Percentiles rank a stretch among this genome's conserved stretches.
phyloP scores from a whole-genome alignment of 2,329 filamentous ascomycete species.

The Trichoderma koningiopsis region DNA sequence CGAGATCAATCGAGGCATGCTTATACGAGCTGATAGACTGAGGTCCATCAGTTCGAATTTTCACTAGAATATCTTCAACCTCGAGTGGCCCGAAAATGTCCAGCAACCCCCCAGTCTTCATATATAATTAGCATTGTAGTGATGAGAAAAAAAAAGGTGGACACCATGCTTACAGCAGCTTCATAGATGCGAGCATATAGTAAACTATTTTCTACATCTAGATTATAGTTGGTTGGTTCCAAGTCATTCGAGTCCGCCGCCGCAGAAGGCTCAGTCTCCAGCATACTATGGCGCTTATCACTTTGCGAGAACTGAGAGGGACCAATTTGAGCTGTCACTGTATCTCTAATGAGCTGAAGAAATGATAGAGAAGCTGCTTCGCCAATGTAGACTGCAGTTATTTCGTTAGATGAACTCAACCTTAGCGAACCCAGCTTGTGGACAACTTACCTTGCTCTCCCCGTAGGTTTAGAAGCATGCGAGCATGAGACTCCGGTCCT shows the following conservation, averaged over 20 bases:
- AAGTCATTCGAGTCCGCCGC: slow-evolving; percentile 14
- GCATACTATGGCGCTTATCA: slow-evolving; percentile 53
- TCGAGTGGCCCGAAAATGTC: slow-evolving; percentile 38
- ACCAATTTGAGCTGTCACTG: slow-evolving; percentile 52
- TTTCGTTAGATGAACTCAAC: background rate
- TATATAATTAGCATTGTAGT: background rate
- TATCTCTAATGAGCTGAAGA: slow-evolving; percentile 54
- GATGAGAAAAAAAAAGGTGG: background rate
- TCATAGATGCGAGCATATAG: slow-evolving; percentile 28
- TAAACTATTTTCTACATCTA: slow-evolving; percentile 29
- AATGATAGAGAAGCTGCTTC: slow-evolving; percentile 58
- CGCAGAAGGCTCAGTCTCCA: slow-evolving; percentile 47
- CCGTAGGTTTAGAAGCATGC: slow-evolving; percentile 55
- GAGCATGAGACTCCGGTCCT: slow-evolving; percentile 31
- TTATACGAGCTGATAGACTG: slow-evolving; percentile 20
- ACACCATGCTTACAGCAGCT: slow-evolving; percentile 28
- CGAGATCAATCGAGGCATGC: slow-evolving; percentile 40
- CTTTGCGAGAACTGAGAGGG: slow-evolving; percentile 57
- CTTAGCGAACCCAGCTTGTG: background rate
- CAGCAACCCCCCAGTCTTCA: slow-evolving; percentile 40
- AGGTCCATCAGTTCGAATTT: slow-evolving; percentile 14
- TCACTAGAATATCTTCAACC: slow-evolving; percentile 32
- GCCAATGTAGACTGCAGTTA: slow-evolving; percentile 48
- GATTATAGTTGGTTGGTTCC: slow-evolving; percentile 14
- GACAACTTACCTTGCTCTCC: slow-evolving; percentile 50